Percentiles rank a stretch among this genome's conserved stretches.
These are phyloP conservation scores for Davidsoniella eucalypti DNA, from an alignment of 2,329 filamentous ascomycete species.

Conservation along the genomic window DNA sequence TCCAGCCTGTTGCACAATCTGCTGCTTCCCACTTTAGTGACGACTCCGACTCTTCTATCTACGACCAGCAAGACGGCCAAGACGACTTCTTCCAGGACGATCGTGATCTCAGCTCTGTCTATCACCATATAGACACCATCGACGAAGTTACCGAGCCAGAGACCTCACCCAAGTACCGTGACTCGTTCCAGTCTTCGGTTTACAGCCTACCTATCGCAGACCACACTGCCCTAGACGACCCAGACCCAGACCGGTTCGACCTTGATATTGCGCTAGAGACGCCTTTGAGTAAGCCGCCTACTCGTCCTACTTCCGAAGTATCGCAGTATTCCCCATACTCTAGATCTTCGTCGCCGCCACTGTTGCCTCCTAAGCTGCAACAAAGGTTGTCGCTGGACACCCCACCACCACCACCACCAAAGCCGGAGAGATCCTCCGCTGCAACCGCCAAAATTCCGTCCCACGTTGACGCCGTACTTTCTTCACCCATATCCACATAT, in stretches of 20 bases:
- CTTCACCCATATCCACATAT: constrained; percentile 18
- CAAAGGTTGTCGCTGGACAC: constrained; percentile 13
- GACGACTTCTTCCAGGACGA: background rate
- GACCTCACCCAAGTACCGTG: constrained; percentile 12
- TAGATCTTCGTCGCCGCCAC: constrained; percentile 20
- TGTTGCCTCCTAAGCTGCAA: constrained; percentile 15
- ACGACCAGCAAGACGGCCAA: too few species aligned
- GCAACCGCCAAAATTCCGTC: constrained; percentile 13
- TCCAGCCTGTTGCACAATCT: background rate
- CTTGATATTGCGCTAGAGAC: constrained; percentile 11
- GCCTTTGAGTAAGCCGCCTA: constrained; percentile 3
- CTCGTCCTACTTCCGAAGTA: background rate
- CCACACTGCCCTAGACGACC: constrained; percentile 1
- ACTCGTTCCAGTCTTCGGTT: constrained; percentile 12
- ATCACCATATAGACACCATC: constrained; percentile 12
- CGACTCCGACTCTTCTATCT: too few species aligned
- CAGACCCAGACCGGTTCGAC: constrained; percentile 13
- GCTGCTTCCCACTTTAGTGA: too few species aligned
- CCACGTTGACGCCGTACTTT: constrained; percentile 15
- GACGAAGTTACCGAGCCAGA: constrained; percentile 12
- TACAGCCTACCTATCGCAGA: constrained; percentile 9
- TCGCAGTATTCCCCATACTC: constrained; percentile 9
- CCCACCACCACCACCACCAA: constrained; percentile 1
- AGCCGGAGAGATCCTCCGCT: constrained; percentile 2
- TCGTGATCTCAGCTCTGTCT: background rate